Evolutionary conservation across 495 filamentous ascomycete genomes (phyloP), one percentile per base, ranked within the genome.

Genomic region (Aspergillus sclerotiicarbonarius): DNA sequence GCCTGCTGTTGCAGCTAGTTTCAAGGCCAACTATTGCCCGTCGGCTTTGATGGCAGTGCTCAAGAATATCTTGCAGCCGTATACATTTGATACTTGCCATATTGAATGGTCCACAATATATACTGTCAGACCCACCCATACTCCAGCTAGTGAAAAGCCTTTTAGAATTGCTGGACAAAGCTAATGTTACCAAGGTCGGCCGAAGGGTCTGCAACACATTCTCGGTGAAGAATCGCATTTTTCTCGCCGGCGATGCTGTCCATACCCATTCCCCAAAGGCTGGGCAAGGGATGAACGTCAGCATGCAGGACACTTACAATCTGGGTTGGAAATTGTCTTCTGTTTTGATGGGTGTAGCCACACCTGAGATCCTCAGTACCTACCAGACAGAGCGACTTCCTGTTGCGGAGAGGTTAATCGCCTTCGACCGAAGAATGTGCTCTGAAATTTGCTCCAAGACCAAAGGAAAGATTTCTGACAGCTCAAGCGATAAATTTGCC

Each of bases 231-330:
- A 72, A 87, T 53, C 72, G 84, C 0, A 76, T 87, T 12, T 87
- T 58, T 18, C 55, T 58, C 25, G 55, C 47, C 0, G 55, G 55
- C 1, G 55, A 58, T 44, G 55, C 55, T n/a, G 21, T 87, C 57
- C 82, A 84, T 56, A 82, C 79, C 0, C 81, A 84, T 56, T 83
- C 81, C 0, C 87, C 87, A 9, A 89, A 89, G 74, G 85, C 85
- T 0, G 86, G 86, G 0, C 86, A 89, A 69, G 87, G 87, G 35
- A 89, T 90, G 87, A 89, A 90, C 62, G 82, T 85, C 6, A 74
- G 67, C 8, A 83, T 84, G 71, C 80, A 83, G 62, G 82, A 85
- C 60, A 55, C 84, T 0, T 86, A 83, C 68, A 90, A 89, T 56
- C 80, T 90, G 0, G 87, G 84, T 15, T 90, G 87, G 86, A 90